Percentiles rank a stretch among this genome's conserved stretches.
Evolutionary conservation across 2,329 filamentous ascomycete species (phyloP).

Genomic region (Fusarium devonianum): DNA sequence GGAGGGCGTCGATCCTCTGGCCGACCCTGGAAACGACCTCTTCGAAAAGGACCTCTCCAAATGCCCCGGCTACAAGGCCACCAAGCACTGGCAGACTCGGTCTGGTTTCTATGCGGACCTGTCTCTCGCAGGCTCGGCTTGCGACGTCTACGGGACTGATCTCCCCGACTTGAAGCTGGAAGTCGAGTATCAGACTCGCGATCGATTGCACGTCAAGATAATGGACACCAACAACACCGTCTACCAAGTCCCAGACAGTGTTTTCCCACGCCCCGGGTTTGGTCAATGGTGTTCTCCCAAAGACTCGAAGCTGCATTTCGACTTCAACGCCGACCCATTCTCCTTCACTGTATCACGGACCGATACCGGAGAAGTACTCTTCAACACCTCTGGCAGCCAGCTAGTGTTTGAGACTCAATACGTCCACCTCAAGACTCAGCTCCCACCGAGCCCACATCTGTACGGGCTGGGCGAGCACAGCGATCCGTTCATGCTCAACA

Average conservation of each 20-base stretch:
- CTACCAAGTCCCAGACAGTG: conserved; percentile 76
- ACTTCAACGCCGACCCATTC: conserved; percentile 62
- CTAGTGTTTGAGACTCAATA: conserved; percentile 83
- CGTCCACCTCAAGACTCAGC: conserved; percentile 72
- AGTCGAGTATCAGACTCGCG: conserved; percentile 56
- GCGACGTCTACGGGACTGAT: conserved; percentile 82
- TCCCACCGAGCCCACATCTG: conserved; percentile 73
- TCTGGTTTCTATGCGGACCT: conserved; percentile 73
- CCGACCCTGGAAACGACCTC: conserved; percentile 28
- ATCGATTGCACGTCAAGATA: conserved; percentile 76
- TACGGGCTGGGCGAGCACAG: conserved; percentile 84
- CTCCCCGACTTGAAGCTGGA: conserved; percentile 70
- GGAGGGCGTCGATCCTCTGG: conserved; percentile 25
- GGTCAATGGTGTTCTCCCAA: conserved; percentile 31
- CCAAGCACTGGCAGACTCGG: conserved; percentile 60
- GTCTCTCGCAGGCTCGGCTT: conserved; percentile 71
- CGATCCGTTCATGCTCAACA: conserved; percentile 73
- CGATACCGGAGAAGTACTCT: conserved; percentile 60
- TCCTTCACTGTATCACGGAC: conserved; percentile 66
- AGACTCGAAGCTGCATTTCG: conserved; percentile 56
- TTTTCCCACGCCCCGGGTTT: conserved; percentile 63
- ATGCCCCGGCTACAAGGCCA: conserved; percentile 74
- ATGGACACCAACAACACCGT: conserved; percentile 72
- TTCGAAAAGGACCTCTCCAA: conserved; percentile 33
- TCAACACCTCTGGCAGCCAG: conserved; percentile 71